These are phyloP conservation scores for Cryphonectria nitschkei DNA, from an alignment of 2,329 filamentous ascomycete species.

Conservation along the genomic window DNA sequence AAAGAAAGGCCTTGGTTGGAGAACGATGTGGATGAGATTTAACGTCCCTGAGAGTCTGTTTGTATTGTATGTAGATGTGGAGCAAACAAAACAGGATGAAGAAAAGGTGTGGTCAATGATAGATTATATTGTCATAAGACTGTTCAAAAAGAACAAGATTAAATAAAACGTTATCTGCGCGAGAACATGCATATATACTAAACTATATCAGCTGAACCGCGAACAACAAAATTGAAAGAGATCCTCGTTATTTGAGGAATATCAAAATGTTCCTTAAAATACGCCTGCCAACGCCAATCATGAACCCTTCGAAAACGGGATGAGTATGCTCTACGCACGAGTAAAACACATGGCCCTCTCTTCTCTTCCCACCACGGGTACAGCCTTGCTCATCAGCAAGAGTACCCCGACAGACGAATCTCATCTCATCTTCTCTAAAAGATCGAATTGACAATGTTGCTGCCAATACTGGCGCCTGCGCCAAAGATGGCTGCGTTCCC, in stretches of 20 bases:
- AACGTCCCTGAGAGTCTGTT: neutral
- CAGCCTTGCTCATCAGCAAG: neutral
- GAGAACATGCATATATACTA: neutral
- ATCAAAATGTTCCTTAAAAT: neutral
- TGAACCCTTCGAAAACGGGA: neutral
- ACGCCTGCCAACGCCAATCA: neutral
- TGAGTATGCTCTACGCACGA: neutral
- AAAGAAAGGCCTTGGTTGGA: neutral
- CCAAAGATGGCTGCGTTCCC: constrained; percentile 86
- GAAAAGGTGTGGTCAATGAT: neutral
- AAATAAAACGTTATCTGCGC: neutral
- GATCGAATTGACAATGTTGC: constrained; percentile 88
- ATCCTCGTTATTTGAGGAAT: neutral
- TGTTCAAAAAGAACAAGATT: neutral
- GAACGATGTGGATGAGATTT: neutral
- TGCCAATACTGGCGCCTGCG: constrained; percentile 87
- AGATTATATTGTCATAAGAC: neutral
- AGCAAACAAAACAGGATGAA: neutral
- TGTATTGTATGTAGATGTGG: neutral
- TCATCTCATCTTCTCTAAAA: constrained; percentile 59
- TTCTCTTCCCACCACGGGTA: neutral
- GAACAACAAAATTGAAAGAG: neutral
- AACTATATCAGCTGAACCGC: neutral
- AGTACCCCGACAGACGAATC: neutral
- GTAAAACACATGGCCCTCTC: neutral